Percentiles rank a stretch among this genome's conserved stretches.
phyloP scores from a whole-genome alignment of 208 protist species.

The Willaertia magna region DNA sequence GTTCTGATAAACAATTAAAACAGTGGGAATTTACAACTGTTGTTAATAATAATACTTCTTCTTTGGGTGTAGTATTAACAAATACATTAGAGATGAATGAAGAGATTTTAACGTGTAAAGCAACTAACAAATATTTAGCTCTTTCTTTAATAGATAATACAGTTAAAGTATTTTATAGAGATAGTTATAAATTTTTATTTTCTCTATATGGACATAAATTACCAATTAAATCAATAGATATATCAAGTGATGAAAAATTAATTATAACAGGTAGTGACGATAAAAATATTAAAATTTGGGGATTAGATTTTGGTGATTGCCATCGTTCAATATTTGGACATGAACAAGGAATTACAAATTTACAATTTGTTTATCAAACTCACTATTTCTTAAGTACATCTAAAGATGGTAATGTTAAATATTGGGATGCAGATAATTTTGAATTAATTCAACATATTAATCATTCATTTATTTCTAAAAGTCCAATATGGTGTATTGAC shows the following conservation, averaged over 20 bases:
- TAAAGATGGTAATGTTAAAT: constrained; percentile 84
- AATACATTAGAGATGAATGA: constrained; percentile 81
- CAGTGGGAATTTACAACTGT: constrained; percentile 61
- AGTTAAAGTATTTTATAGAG: constrained; percentile 90
- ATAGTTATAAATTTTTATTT: constrained; percentile 93
- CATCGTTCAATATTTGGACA: constrained; percentile 94
- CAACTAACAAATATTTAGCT: constrained; percentile 66
- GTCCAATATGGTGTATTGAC: not conserved
- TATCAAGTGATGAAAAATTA: constrained; percentile 70
- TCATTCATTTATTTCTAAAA: constrained; percentile 4
- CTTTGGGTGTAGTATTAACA: constrained; percentile 21
- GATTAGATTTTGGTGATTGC: constrained; percentile 90
- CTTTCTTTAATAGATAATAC: constrained; percentile 89
- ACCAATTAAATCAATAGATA: constrained; percentile 76
- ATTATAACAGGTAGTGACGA: constrained; percentile 86
- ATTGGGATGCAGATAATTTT: constrained; percentile 95
- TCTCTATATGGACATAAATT: constrained; percentile 96
- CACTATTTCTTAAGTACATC: constrained; percentile 91
- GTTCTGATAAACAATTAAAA: constrained; percentile 47
- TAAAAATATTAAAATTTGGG: constrained; percentile 98
- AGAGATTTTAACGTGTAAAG: constrained; percentile 61
- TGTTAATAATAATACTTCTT: constrained; percentile 8
- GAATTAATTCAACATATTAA: constrained; percentile 60
- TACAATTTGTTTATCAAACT: constrained; percentile 85
- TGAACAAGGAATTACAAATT: constrained; percentile 81